phyloP scores from a whole-genome alignment of 352 stramenopile genomes.

The Globisporangium emineosum region DNA sequence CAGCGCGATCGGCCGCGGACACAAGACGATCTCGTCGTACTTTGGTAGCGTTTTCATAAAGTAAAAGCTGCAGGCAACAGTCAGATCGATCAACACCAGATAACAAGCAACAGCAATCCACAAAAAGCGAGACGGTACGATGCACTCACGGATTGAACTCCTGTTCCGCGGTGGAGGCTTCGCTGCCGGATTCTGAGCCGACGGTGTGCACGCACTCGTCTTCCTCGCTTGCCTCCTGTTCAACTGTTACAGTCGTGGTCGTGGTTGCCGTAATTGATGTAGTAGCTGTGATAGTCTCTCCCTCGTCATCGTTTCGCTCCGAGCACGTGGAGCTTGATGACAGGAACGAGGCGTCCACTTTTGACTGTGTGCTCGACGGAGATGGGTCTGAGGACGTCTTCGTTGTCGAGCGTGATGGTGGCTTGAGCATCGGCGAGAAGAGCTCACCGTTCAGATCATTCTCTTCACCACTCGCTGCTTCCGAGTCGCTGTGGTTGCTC shows the following conservation, averaged over 20 bases:
- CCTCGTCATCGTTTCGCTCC: slow-evolving; percentile 24
- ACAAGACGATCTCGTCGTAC: slow-evolving; percentile 68
- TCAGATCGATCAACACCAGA: background rate
- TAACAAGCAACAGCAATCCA: background rate
- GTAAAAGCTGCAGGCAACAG: slow-evolving; percentile 51
- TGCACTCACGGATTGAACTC: slow-evolving; percentile 80
- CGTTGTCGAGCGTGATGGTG: slow-evolving; percentile 23
- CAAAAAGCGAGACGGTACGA: background rate
- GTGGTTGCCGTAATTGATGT: slow-evolving; percentile 11
- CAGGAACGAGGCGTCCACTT: slow-evolving; percentile 32
- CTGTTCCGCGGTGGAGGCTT: slow-evolving; percentile 32
- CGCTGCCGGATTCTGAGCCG: slow-evolving; percentile 26
- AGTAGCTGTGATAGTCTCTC: slow-evolving; percentile 19
- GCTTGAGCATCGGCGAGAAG: slow-evolving; percentile 75
- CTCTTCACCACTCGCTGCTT: slow-evolving; percentile 18
- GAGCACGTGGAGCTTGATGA: slow-evolving; percentile 20
- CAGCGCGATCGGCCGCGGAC: slow-evolving; percentile 47
- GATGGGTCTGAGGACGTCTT: slow-evolving; percentile 39
- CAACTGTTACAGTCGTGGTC: slow-evolving; percentile 7
- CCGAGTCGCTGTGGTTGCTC: slow-evolving; percentile 10
- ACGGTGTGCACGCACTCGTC: slow-evolving; percentile 1
- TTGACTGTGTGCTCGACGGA: slow-evolving; percentile 24
- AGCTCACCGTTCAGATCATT: slow-evolving; percentile 44
- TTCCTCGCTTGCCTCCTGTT: slow-evolving; percentile 32
- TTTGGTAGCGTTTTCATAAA: slow-evolving; percentile 86